Percentiles rank a stretch among this genome's conserved stretches.
Evolutionary conservation across 352 stramenopile species (phyloP).

Genomic region (Globisporangium apiculatum): DNA sequence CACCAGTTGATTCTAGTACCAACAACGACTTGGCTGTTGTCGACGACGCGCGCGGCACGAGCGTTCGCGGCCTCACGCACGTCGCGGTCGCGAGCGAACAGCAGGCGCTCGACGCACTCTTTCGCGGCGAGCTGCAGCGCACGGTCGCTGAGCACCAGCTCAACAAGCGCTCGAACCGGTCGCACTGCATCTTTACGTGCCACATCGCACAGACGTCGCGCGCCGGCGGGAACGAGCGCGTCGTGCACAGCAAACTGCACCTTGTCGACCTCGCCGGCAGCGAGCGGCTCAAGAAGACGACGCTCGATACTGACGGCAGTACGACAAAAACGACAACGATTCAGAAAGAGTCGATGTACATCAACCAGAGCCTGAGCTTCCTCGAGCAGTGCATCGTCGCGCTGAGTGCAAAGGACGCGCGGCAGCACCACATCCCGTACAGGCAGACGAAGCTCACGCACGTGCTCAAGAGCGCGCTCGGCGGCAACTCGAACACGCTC

Average conservation of each 20-base stretch:
- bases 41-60: constrained; percentile 75
- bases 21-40: constrained; percentile 71
- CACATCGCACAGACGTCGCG: constrained; percentile 87
- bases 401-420: constrained; percentile 54
- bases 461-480: constrained; percentile 90
- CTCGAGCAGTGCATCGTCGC: constrained; percentile 94
- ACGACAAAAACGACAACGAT: constrained; percentile 55
- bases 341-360: constrained; percentile 96
- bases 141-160: constrained; percentile 92
- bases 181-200: constrained; percentile 91
- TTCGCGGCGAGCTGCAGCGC: constrained; percentile 87
- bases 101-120: constrained; percentile 89
- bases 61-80: constrained; percentile 85
- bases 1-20: constrained; percentile 9
- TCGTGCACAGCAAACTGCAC: constrained; percentile 87
- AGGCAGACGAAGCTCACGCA: constrained; percentile 94
- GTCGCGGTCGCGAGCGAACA: constrained; percentile 73
- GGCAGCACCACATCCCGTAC: constrained; percentile 92
- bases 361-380: constrained; percentile 95
- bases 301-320: constrained; percentile 41
- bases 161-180: constrained; percentile 93
- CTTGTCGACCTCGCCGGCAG: constrained; percentile 94
- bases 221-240: constrained; percentile 58
- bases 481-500: constrained; percentile 94
- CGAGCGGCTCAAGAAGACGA: constrained; percentile 92